phyloP scores from a whole-genome alignment of 2,329 filamentous ascomycete species.

The Aspergillus arachidicola region DNA sequence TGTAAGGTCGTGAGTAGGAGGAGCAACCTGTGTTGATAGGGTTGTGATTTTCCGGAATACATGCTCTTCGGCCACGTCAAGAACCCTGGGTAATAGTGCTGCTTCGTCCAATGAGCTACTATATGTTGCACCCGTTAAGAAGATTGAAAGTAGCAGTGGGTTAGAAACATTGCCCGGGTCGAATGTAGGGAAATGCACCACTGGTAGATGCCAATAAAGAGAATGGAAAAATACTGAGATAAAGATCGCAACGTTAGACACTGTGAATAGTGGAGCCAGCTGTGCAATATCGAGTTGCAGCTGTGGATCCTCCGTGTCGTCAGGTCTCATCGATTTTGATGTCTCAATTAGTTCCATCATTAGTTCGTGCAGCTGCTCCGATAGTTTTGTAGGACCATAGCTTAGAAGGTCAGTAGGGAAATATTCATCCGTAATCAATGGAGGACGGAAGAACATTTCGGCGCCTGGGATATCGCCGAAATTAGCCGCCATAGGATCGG shows the following conservation, averaged over 20 bases:
- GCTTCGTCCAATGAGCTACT: slow-evolving; percentile 23
- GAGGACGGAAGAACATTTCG: slow-evolving; percentile 17
- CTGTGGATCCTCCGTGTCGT: neutral
- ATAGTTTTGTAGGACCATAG: slow-evolving; percentile 24
- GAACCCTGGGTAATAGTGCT: slow-evolving; percentile 21
- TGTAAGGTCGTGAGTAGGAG: slow-evolving; percentile 7
- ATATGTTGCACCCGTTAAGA: slow-evolving; percentile 31
- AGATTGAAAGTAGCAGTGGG: slow-evolving; percentile 30
- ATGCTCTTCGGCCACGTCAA: slow-evolving; percentile 34
- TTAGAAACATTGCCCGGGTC: slow-evolving; percentile 30
- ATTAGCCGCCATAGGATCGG: slow-evolving; percentile 19
- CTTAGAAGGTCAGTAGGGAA: slow-evolving; percentile 18
- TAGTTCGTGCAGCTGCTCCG: slow-evolving; percentile 28
- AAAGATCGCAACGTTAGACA: slow-evolving; percentile 30
- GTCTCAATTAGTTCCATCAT: slow-evolving; percentile 32
- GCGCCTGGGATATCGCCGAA: slow-evolving; percentile 14
- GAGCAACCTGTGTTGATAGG: slow-evolving; percentile 18
- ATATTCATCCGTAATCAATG: slow-evolving; percentile 18
- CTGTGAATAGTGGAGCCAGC: slow-evolving; percentile 25
- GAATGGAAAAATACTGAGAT: slow-evolving; percentile 34
- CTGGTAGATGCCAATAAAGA: slow-evolving; percentile 35
- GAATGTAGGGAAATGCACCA: slow-evolving; percentile 36
- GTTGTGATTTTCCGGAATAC: slow-evolving; percentile 31
- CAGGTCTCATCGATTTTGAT: slow-evolving; percentile 28
- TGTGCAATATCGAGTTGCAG: slow-evolving; percentile 20